Base-by-base conservation (phyloP, 75 land plant species). In the Adiantum capillusveneris region DNA sequence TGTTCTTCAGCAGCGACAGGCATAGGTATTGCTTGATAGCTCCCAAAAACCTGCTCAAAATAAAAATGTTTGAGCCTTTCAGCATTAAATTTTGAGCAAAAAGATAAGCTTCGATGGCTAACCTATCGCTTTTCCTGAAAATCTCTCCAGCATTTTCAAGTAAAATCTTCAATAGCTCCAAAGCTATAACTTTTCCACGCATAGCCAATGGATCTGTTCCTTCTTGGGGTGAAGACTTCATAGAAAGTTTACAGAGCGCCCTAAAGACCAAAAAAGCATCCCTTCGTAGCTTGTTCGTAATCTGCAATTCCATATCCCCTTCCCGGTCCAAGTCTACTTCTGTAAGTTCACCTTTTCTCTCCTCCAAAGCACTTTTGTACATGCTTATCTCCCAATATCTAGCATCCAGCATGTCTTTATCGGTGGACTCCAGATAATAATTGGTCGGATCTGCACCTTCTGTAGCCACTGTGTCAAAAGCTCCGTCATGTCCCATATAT, bases 331-430 rank as follows among this genome's bases (percentile, higher is more conserved):
- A 69, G 45, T 84, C 82, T 9, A 83, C 78, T 44, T 82, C 90
- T 0, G 65, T 69, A 69, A 83, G 62, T 59, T 91, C 99, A 21
- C 88, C 93, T 57, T 90, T 95, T 69, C 92, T 82, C 24, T 84
- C 92, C 41, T 95, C 99, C 74, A 95, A 52, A 18, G 97, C 99
- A 13, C 76, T 87, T 81, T 95, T 95, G 55, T 90, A 95, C 99
- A 95, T 90, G 64, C 88, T 95, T 55, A 95, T 86, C 78, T 95
- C 99, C 99, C 99, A 95, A 62, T 95, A 95, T 75, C 87, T 95
- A 0, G 97, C 99, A 66, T 90, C 99, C 56, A 95, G 64, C 97
- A 95, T 87, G 31, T 95, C 99, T 72, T 90, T 95, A 61, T 95
- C 99, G 7, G 89, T 90, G 0, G 88, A 84, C 19, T 89, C 99